phyloP scores from a whole-genome alignment of 768 basidiomycete species.

The Russula earlei region DNA sequence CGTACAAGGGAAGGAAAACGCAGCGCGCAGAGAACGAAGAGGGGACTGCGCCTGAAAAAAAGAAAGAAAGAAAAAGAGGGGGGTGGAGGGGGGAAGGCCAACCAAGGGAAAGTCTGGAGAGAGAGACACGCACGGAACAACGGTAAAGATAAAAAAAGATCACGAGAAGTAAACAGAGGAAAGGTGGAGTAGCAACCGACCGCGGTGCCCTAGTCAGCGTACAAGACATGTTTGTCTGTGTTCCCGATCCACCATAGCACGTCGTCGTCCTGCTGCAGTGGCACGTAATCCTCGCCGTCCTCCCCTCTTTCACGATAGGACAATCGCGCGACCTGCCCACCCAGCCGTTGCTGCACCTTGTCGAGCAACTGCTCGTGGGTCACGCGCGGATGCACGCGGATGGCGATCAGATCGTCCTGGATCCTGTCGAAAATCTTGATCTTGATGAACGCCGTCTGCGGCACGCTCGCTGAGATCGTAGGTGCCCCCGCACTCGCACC shows the following conservation, averaged over 20 bases:
- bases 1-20: neutral
- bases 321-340: constrained; percentile 56
- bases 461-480: constrained; percentile 66
- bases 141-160: neutral
- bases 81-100: neutral
- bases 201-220: constrained; percentile 45
- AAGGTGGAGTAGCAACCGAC: neutral
- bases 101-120: neutral
- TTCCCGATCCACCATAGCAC: constrained; percentile 66
- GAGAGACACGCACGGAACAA: neutral
- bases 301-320: constrained; percentile 67
- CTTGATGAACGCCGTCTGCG: constrained; percentile 86
- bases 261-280: constrained; percentile 52
- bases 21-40: constrained; percentile 5
- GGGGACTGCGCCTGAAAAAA: neutral
- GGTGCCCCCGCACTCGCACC: constrained; percentile 49
- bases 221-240: constrained; percentile 77
- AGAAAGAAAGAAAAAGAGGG: too few relatives aligned
- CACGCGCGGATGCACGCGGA: constrained; percentile 90
- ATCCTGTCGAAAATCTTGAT: constrained; percentile 96
- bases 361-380: constrained; percentile 79
- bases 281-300: constrained; percentile 54
- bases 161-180: constrained; percentile 1
- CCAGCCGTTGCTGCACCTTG: constrained; percentile 84
- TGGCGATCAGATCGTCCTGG: constrained; percentile 93